These are phyloP conservation scores for Melocanna baccifera DNA, from an alignment of 176 grass and related monocot genomes.

Conservation along the genomic window DNA sequence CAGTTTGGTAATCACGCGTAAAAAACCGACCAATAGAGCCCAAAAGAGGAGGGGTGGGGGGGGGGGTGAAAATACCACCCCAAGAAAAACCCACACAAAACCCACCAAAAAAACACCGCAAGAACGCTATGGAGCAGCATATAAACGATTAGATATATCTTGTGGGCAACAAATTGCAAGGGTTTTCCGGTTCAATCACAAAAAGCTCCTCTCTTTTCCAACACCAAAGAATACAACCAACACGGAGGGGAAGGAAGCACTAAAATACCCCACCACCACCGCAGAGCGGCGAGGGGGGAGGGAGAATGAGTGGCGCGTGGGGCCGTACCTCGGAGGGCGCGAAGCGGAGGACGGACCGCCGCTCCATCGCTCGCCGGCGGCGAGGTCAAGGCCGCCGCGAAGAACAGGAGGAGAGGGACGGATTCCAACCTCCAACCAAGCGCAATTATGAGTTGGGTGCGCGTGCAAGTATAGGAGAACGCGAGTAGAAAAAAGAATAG, in stretches of 20 bases:
- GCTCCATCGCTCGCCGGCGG: constrained; percentile 42
- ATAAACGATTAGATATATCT: background rate
- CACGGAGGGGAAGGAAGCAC: background rate
- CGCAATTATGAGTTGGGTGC: background rate
- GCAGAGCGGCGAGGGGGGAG: background rate
- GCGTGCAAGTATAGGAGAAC: background rate
- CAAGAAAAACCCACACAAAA: constrained; percentile 5
- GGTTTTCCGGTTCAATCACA: background rate
- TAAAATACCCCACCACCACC: background rate
- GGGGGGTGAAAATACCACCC: too few species aligned
- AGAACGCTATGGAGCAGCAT: background rate
- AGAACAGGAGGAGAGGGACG: background rate
- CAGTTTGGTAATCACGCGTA: background rate
- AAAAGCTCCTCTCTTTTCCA: background rate
- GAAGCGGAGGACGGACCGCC: constrained; percentile 38
- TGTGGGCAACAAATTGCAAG: background rate
- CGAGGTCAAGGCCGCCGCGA: background rate
- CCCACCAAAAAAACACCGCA: background rate
- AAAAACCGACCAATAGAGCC: background rate
- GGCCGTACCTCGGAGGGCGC: constrained; percentile 40
- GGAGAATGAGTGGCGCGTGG: background rate
- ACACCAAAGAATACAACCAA: background rate
- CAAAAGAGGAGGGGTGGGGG: too few species aligned
- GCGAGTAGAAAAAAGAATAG: background rate
- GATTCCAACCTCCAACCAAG: background rate